Percentiles rank a stretch among this genome's conserved stretches.
phyloP scores from a whole-genome alignment of 345 rosid genomes.

The Excoecaria cochinchinensis region DNA sequence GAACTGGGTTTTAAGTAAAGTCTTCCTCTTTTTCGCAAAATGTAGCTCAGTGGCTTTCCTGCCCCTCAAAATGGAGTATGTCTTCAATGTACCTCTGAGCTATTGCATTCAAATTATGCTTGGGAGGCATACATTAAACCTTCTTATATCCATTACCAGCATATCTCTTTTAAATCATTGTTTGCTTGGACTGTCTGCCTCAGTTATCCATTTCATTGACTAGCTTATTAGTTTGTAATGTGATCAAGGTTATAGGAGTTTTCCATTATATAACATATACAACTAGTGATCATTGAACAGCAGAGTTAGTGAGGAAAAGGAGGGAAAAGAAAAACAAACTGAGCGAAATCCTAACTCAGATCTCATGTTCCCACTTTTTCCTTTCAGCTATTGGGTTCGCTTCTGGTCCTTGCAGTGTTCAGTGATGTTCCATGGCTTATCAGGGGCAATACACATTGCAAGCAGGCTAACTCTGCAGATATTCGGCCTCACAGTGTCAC shows the following conservation, averaged over 20 bases:
- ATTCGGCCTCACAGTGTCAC: conserved; percentile 92
- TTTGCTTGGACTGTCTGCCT: conserved; percentile 8
- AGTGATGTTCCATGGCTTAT: conserved; percentile 46
- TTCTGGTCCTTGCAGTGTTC: conserved; percentile 59
- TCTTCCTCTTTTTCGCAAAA: conserved; percentile 23
- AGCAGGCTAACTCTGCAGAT: conserved; percentile 33
- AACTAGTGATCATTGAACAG: background rate
- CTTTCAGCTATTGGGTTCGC: conserved; percentile 73
- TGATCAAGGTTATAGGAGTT: background rate
- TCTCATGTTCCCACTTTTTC: background rate
- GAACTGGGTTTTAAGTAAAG: background rate
- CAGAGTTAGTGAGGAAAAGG: background rate
- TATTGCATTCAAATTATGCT: conserved; percentile 19
- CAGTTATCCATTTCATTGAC: background rate
- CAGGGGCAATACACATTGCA: conserved; percentile 56
- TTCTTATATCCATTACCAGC: conserved; percentile 9
- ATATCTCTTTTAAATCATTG: background rate
- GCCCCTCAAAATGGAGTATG: conserved; percentile 9
- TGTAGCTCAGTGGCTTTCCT: conserved; percentile 28
- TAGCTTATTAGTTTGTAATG: conserved; percentile 14
- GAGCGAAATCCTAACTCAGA: background rate
- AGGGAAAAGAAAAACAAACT: background rate
- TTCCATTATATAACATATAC: background rate
- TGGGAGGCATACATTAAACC: conserved; percentile 15
- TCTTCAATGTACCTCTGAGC: conserved; percentile 24